Evolutionary conservation across 345 rosid species (phyloP).

Genomic region (Noccaea bulbosa): DNA sequence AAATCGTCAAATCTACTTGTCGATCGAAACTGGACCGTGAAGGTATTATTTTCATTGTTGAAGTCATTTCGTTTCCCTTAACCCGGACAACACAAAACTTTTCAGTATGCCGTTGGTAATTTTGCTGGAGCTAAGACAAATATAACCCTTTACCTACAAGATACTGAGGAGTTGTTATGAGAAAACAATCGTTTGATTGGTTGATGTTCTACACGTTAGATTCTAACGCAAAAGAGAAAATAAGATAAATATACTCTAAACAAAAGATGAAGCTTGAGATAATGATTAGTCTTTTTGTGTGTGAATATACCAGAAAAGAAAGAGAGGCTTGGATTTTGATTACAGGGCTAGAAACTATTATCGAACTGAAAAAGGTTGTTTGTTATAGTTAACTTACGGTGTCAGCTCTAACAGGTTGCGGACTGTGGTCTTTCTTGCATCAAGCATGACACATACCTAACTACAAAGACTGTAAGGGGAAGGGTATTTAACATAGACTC

Average conservation of each 20-base stretch:
- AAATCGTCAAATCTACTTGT: conserved; percentile 53
- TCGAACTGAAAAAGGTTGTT: neutral
- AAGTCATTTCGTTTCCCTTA: conserved; percentile 11
- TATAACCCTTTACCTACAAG: too few species aligned
- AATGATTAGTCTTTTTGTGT: too few species aligned
- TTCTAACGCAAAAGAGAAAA: too few species aligned
- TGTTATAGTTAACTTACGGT: conserved; percentile 11
- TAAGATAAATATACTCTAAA: too few species aligned
- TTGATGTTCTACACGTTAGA: too few species aligned
- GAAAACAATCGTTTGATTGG: too few species aligned
- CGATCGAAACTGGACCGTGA: conserved; percentile 87
- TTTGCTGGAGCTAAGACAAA: too few species aligned
- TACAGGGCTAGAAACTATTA: neutral
- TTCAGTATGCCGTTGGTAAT: too few species aligned
- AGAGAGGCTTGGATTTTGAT: too few species aligned
- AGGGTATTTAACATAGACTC: conserved; percentile 53
- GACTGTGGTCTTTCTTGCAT: conserved; percentile 95
- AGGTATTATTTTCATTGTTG: conserved; percentile 52
- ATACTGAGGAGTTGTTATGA: too few species aligned
- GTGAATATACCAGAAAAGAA: too few species aligned
- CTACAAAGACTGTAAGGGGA: conserved; percentile 83
- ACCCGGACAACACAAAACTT: neutral
- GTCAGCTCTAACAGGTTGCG: conserved; percentile 63
- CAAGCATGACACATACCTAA: conserved; percentile 77
- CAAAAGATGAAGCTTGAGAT: too few species aligned